Base-by-base conservation (phyloP, 441 rosid species). In the Kokia cookei region DNA sequence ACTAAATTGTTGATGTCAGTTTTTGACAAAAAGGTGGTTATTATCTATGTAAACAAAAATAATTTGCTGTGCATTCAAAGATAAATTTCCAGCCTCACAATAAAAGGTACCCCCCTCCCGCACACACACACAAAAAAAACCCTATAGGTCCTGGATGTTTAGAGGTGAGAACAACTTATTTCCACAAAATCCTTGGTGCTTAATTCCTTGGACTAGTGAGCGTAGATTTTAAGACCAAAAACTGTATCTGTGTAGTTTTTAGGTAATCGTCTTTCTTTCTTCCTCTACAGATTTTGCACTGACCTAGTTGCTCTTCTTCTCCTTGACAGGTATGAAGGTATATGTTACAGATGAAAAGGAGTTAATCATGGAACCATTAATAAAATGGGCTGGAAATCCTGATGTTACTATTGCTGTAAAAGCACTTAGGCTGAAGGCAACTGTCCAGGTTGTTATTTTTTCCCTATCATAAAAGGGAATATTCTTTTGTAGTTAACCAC, bases 331-430 rank as follows among this genome's bases (percentile, higher is more conserved):
- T 66, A 96, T 93, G 98, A 96, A 96, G 86, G 98, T 91, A 53
- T 96, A 91, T 80, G 86, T 86, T 65, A 96, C 98, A 6, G 99
- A 92, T 55, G 99, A 96, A 86, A 96, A 96, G 79, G 99, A 96
- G 86, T 73, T 93, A 83, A 96, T 96, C 22, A 93, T 92, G 99
- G 97, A 96, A 76, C 98, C 99, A n/a, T 85, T 78, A 78, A 35
- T 93, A 73, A 96, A 93, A 78, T 93, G 96, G 97, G 99, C 97
- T 55, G 97, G 86, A 75, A 96, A 93, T 82, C 97, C 99, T 65
- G 84, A 96, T 66, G 69, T 96, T 66, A 85, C 82, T 42, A 75
- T 93, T 79, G 93, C 88, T 71, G 84, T 91, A 73, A 96, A 88
- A 81, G 99, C 99, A 65, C 93, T 87, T 80, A 97, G 97, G 32